Conservation (phyloP, 768 basidiomycete species). For the Suillus tomentosus region DNA sequence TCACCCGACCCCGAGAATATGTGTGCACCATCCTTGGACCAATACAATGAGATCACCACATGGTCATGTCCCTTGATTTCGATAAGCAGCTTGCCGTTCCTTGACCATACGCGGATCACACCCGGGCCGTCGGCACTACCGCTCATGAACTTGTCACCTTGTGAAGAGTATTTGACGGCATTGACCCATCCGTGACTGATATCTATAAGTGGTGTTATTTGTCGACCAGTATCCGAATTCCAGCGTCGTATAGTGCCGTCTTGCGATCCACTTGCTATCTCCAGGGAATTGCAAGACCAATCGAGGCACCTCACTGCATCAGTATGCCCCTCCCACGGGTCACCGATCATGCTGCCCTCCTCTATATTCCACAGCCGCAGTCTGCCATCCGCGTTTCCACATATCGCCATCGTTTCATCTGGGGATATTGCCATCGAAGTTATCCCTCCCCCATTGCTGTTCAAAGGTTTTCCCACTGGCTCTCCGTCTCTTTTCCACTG, state of each 20-base stretch:
- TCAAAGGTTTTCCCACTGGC: background rate
- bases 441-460: background rate
- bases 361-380: background rate
- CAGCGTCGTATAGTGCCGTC: constrained; percentile 16
- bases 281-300: background rate
- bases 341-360: too few relatives aligned
- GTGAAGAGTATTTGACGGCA: background rate
- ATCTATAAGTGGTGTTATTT: background rate
- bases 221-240: constrained; percentile 7
- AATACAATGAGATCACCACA: background rate
- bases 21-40: background rate
- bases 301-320: background rate
- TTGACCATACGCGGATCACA: background rate
- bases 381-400: background rate
- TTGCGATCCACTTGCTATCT: background rate
- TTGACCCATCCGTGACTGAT: background rate
- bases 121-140: background rate
- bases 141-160: background rate
- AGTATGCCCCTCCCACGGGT: background rate
- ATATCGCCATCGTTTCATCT: background rate
- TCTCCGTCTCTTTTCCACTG: background rate
- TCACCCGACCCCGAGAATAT: background rate
- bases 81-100: background rate
- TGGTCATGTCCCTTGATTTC: background rate
- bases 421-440: background rate